Evolutionary conservation across 345 rosid genomes (phyloP).

Genomic region (Triadica sebifera): DNA sequence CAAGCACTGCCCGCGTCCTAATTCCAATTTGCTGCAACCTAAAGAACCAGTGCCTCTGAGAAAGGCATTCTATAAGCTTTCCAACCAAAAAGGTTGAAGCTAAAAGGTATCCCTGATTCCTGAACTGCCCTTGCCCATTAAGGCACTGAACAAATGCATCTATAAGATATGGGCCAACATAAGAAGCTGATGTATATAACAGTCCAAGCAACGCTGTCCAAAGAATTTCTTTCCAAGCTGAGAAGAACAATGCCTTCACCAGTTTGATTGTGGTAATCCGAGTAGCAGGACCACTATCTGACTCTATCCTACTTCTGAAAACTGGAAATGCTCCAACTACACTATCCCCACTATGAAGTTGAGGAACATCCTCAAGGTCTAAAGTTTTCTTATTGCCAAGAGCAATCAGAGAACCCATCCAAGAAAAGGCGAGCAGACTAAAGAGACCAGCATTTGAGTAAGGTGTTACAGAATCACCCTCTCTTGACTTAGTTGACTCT

Average conservation of each 20-base stretch:
- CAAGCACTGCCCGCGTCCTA: conserved; percentile 20
- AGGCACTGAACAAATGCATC: conserved; percentile 37
- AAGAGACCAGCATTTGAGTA: conserved; percentile 25
- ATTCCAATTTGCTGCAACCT: conserved; percentile 29
- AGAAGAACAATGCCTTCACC: conserved; percentile 23
- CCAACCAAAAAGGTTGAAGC: conserved; percentile 29
- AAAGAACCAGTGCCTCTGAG: conserved; percentile 29
- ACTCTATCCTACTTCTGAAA: conserved; percentile 20
- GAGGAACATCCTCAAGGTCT: conserved; percentile 29
- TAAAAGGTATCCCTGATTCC: conserved; percentile 30
- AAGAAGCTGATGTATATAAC: conserved; percentile 23
- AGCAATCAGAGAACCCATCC: conserved; percentile 28
- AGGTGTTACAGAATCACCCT: conserved; percentile 26
- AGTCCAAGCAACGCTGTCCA: conserved; percentile 23
- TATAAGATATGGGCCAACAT: conserved; percentile 40
- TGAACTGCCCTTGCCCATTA: conserved; percentile 18
- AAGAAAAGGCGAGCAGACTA: conserved; percentile 20
- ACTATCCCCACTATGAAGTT: conserved; percentile 22
- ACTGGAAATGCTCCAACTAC: conserved; percentile 21
- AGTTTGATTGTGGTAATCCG: conserved; percentile 19
- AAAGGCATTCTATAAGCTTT: conserved; percentile 33
- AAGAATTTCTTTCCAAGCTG: conserved; percentile 24
- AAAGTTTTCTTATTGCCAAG: conserved; percentile 26
- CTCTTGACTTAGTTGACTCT: conserved; percentile 20
- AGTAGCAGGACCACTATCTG: neutral